Evolutionary conservation across 345 rosid genomes (phyloP).

Genomic region (Leavenworthia alabamica): DNA sequence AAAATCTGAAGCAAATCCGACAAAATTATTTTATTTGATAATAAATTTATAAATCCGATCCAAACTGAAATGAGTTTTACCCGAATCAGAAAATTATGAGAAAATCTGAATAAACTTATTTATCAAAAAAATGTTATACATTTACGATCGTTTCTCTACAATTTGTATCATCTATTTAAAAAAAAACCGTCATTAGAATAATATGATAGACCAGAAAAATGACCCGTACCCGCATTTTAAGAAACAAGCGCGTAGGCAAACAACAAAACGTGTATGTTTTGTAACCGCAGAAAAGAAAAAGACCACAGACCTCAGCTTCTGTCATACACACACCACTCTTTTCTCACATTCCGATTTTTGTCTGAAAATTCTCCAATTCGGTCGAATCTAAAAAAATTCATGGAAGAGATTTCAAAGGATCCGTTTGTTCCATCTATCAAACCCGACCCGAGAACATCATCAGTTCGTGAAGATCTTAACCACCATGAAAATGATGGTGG

Average conservation of each 20-base stretch:
- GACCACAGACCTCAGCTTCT: slow-evolving; percentile 21
- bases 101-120: too few relatives aligned
- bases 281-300: slow-evolving; percentile 31
- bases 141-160: too few relatives aligned
- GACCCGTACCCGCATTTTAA: too few relatives aligned
- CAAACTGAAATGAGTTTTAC: too few relatives aligned
- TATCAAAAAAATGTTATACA: too few relatives aligned
- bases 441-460: slow-evolving; percentile 34
- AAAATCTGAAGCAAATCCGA: too few relatives aligned
- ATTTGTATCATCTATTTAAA: too few relatives aligned
- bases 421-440: slow-evolving; percentile 60
- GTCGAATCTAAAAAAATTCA: neutral
- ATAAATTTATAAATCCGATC: too few relatives aligned
- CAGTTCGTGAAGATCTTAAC: slow-evolving; percentile 14
- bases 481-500: slow-evolving; percentile 20
- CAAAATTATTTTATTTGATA: too few relatives aligned
- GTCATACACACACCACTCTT: slow-evolving; percentile 15
- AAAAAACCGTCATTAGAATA: too few relatives aligned
- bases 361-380: neutral
- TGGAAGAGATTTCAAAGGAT: slow-evolving; percentile 47
- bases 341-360: slow-evolving; percentile 6
- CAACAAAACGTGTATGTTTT: slow-evolving; percentile 22
- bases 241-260: slow-evolving; percentile 16
- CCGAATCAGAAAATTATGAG: too few relatives aligned
- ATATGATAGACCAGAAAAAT: too few relatives aligned